Percentiles rank a stretch among this genome's conserved stretches.
phyloP scores from a whole-genome alignment of 2,329 filamentous ascomycete species.

The Akanthomyces uredinophilus region DNA sequence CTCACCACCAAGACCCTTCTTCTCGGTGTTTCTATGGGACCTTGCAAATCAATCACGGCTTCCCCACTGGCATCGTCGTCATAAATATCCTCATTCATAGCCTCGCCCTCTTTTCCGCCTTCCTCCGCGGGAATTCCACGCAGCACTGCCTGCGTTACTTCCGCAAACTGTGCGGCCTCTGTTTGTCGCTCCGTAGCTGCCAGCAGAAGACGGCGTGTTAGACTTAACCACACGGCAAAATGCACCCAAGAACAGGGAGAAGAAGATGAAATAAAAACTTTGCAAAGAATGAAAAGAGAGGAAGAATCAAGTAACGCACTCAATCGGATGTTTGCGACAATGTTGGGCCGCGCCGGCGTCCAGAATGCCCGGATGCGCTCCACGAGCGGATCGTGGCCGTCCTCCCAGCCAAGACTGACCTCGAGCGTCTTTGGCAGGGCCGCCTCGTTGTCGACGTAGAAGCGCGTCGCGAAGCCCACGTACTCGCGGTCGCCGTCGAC shows the following conservation, averaged over 20 bases:
- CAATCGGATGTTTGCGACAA: not conserved
- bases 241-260: too few species aligned
- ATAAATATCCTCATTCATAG: too few species aligned
- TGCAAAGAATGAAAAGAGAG: too few species aligned
- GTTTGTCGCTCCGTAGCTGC: too few species aligned
- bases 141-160: too few species aligned
- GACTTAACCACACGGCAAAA: too few species aligned
- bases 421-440: not conserved
- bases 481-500: not conserved
- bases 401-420: not conserved
- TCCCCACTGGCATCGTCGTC: not conserved
- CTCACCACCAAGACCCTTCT: not conserved
- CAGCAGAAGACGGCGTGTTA: too few species aligned
- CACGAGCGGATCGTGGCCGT: not conserved
- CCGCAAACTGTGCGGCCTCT: too few species aligned
- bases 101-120: not conserved
- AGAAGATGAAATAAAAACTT: too few species aligned
- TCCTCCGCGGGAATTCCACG: not conserved
- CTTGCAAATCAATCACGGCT: not conserved
- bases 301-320: not conserved
- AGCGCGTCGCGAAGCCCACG: not conserved
- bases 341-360: not conserved
- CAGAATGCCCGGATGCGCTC: not conserved
- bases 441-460: not conserved
- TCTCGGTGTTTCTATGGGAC: not conserved